Evolutionary conservation across 2,329 filamentous ascomycete species (phyloP).

Genomic region (Nemania sp.): DNA sequence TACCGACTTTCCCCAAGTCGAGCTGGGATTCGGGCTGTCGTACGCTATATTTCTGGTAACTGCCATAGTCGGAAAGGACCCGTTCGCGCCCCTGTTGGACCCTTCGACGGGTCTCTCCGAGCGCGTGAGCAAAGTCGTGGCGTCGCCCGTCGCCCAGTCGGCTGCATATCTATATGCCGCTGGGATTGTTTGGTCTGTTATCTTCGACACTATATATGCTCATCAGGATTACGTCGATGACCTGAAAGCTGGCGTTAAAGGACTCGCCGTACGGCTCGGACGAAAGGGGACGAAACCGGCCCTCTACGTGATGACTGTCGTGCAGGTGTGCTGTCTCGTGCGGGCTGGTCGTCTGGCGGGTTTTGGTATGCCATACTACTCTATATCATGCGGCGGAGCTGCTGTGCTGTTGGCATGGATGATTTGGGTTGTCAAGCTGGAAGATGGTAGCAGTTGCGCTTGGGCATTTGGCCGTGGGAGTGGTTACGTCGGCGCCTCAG

Average conservation of each 20-base stretch:
- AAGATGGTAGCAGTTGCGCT: neutral
- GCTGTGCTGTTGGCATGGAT: neutral
- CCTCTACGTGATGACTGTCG: neutral
- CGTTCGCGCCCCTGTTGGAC: conserved; percentile 47
- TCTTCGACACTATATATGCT: conserved; percentile 21
- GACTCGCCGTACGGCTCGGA: conserved; percentile 48
- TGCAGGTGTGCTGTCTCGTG: conserved; percentile 2
- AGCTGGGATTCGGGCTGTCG: conserved; percentile 54
- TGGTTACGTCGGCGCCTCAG: neutral
- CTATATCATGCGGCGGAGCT: conserved; percentile 4
- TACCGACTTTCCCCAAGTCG: conserved; percentile 55
- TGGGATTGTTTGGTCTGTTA: conserved; percentile 14
- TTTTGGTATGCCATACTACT: conserved; percentile 5
- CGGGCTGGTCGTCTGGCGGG: conserved; percentile 1
- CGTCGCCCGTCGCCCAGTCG: neutral
- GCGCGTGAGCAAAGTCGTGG: neutral
- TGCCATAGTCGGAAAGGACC: conserved; percentile 42
- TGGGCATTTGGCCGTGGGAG: neutral
- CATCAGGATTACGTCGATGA: conserved; percentile 56
- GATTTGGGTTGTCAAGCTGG: conserved; percentile 3
- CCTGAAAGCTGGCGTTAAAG: conserved; percentile 48
- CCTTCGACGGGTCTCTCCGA: neutral
- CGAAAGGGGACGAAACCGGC: conserved; percentile 15
- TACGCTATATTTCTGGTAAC: conserved; percentile 52
- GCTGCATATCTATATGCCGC: conserved; percentile 1